A percentile compares a stretch with the other conserved stretches of the same genome.
phyloP scores from a whole-genome alignment of 1,139 yeast genomes.

The Candida labiduridarum region DNA sequence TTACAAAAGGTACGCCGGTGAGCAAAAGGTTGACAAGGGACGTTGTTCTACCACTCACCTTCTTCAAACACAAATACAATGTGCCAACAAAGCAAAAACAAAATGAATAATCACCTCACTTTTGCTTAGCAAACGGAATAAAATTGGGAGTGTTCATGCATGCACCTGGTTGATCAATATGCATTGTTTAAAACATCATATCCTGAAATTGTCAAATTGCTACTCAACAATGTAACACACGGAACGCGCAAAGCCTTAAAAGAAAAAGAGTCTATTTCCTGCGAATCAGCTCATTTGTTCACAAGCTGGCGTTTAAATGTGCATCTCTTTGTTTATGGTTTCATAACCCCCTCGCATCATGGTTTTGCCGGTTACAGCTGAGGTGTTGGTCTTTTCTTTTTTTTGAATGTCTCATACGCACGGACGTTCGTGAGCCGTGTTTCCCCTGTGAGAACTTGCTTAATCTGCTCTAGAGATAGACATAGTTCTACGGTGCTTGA shows the following conservation, averaged over 20 bases:
- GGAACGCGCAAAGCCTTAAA: background rate
- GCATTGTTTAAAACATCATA: background rate
- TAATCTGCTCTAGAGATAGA: too few relatives aligned
- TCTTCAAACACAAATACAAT: background rate
- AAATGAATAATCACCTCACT: slow-evolving; percentile 9
- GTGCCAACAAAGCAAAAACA: background rate
- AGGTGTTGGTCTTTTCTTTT: background rate
- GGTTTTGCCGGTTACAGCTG: background rate
- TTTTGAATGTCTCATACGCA: background rate
- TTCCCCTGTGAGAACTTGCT: too few relatives aligned
- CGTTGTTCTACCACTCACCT: background rate
- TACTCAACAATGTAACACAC: background rate
- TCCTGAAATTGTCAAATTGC: background rate
- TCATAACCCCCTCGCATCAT: background rate
- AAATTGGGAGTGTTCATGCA: background rate
- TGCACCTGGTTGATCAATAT: background rate
- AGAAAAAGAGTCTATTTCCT: background rate
- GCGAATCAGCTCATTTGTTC: slow-evolving; percentile 1
- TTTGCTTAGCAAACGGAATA: background rate
- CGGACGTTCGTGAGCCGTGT: background rate
- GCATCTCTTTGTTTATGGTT: background rate
- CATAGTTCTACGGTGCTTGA: too few relatives aligned
- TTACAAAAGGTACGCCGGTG: background rate
- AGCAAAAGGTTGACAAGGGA: background rate
- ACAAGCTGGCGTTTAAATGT: background rate